Evolutionary conservation across 495 filamentous ascomycete species (phyloP), one percentile per base, ranked within the genome.

Genomic region (Hyphodiscus hymeniophilus): DNA sequence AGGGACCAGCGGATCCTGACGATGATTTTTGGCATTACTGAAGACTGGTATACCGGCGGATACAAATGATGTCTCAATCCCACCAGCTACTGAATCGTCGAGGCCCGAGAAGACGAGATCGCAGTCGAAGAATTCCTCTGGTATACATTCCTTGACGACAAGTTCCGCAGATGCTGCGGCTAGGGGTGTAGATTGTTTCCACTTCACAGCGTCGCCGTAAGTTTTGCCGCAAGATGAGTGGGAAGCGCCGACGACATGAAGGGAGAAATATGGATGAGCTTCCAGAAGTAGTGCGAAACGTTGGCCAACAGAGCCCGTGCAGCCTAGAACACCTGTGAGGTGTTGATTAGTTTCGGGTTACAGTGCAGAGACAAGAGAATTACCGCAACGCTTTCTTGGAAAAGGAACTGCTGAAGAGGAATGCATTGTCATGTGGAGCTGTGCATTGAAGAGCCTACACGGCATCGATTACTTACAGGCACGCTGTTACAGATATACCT

Each of bases 91-190:
- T 60, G 88, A 83, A 42, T 84, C 80, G 67, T 92, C 87, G 46
- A 92, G 67, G n/a, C 88, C 88, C 40, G 81, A 87, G 69, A 91
- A 92, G 48, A 94, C 77, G n/a, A 94, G 70, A 53, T 94, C 87
- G 63, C 88, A 94, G 62, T 89, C 86, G 32, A 70, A 66, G 58
- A 91, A 92, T 36, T 85, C 72, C 57, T 73, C 72, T 4, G 88
- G 75, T 59, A 68, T 81, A 75, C 88, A 92, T 50, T 84, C 78
- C 55, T 81, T 78, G 30, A 92, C 76, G 18, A 87, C 71, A 38
- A 92, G 68, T 47, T 84, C 78, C 55, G 73, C 80, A 20, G 88
- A 70, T 36, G 63, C 67, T 52, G 77, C 67, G 20, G 79, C 77
- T 75, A 94, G 86, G 38, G 84, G 77, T 30, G 73, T 70, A 15